Evolutionary conservation across 1,284 basidiomycete genomes (phyloP).

Genomic region (Pisolithus thermaeus): DNA sequence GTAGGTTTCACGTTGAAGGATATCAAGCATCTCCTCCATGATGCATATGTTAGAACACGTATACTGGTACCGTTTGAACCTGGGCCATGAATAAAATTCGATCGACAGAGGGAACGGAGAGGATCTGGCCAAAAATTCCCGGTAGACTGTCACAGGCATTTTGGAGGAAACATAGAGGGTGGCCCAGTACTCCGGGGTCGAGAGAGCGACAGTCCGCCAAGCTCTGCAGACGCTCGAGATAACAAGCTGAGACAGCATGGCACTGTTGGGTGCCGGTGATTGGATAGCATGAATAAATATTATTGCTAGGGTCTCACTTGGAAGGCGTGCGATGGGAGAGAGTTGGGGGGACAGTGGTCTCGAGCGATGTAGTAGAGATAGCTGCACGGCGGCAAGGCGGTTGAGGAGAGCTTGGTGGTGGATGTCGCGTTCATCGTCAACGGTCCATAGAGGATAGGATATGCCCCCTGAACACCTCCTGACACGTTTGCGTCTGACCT

Average conservation of each 20-base stretch:
- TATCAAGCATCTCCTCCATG: background rate
- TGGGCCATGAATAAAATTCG: constrained; percentile 2
- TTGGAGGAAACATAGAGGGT: background rate
- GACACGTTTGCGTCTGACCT: background rate
- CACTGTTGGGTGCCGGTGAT: background rate
- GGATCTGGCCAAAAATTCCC: background rate
- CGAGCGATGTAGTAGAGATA: background rate
- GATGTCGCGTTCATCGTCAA: background rate
- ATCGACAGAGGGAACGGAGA: background rate
- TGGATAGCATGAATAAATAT: constrained; percentile 1
- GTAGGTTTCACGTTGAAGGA: background rate
- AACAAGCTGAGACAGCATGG: background rate
- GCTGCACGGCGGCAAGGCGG: background rate
- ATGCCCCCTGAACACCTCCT: background rate
- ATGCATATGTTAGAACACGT: background rate
- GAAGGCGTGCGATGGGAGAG: constrained; percentile 3
- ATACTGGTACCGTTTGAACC: background rate
- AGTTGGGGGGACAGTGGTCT: background rate
- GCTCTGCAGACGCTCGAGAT: constrained; percentile 1
- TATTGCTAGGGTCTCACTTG: constrained; percentile 1
- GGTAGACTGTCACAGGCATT: constrained; percentile 1
- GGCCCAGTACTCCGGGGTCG: constrained; percentile 1
- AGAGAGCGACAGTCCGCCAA: constrained; percentile 1
- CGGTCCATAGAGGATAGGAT: constrained; percentile 1
- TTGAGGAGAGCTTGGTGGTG: background rate